Percentiles rank a stretch among this genome's conserved stretches.
Evolutionary conservation across 2,329 filamentous ascomycete genomes (phyloP).

Genomic region (Didymella exigua): DNA sequence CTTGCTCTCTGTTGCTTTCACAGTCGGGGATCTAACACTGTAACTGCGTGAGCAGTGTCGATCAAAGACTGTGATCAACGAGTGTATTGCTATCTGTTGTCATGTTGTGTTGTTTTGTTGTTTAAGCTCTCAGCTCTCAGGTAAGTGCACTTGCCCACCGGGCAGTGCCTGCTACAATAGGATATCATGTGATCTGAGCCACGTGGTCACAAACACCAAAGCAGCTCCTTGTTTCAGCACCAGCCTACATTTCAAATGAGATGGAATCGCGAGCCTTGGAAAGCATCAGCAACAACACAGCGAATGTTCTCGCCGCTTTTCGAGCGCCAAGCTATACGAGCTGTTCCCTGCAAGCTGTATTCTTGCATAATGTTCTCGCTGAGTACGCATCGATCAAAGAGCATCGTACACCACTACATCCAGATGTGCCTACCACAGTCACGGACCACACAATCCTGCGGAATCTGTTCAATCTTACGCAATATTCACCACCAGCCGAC

Average conservation of each 20-base stretch:
- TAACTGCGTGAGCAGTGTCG: too few species aligned
- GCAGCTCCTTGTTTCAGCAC: slow-evolving; percentile 2
- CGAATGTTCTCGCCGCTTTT: neutral
- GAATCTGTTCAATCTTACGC: neutral
- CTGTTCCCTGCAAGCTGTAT: neutral
- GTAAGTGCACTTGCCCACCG: too few species aligned
- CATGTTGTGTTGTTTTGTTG: too few species aligned
- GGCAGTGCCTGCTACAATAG: too few species aligned
- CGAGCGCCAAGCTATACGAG: neutral
- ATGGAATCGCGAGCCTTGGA: neutral
- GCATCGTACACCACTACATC: neutral
- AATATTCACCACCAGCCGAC: neutral
- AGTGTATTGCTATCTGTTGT: too few species aligned
- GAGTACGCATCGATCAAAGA: neutral
- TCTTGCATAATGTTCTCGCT: neutral
- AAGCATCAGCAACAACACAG: neutral
- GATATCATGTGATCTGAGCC: too few species aligned
- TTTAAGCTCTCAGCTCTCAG: too few species aligned
- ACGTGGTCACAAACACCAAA: too few species aligned
- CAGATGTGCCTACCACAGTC: neutral
- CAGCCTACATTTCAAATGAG: neutral
- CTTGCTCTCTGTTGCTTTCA: too few species aligned
- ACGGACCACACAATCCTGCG: neutral
- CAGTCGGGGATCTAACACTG: too few species aligned
- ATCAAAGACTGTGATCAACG: too few species aligned